Conservation (phyloP, 2,329 filamentous ascomycete genomes). For the Davidsoniella eucalypti region DNA sequence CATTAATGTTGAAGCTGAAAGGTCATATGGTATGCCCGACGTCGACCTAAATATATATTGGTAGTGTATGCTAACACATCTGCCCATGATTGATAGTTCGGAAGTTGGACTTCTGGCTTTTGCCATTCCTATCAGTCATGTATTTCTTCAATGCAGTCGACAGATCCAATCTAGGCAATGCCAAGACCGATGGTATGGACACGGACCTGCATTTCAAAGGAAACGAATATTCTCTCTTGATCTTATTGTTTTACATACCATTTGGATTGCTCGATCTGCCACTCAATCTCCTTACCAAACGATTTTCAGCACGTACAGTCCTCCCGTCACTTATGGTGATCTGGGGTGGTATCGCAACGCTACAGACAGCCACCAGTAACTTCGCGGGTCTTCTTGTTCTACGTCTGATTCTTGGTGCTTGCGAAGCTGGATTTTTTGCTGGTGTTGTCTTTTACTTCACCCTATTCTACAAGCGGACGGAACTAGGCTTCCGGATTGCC, state of each 20-base stretch:
- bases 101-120: constrained; percentile 7
- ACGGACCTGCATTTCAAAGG: constrained; percentile 38
- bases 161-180: constrained; percentile 30
- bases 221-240: constrained; percentile 23
- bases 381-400: constrained; percentile 33
- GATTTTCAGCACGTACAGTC: constrained; percentile 20
- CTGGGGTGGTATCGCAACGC: constrained; percentile 31
- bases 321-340: constrained; percentile 27
- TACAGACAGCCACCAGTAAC: constrained; percentile 30
- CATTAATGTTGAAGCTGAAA: not conserved
- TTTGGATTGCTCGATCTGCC: constrained; percentile 33
- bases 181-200: constrained; percentile 29
- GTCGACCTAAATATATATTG: not conserved
- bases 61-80: not conserved
- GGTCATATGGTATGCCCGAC: not conserved
- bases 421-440: constrained; percentile 37
- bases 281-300: constrained; percentile 30
- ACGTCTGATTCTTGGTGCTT: constrained; percentile 30
- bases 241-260: constrained; percentile 33
- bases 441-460: constrained; percentile 31
- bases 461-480: constrained; percentile 45
- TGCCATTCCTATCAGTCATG: constrained; percentile 15
- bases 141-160: constrained; percentile 31
- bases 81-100: not conserved
- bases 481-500: constrained; percentile 45